Evolutionary conservation across 192 early-diverging fungal genomes (phyloP), one percentile per base, ranked within the genome.

Genomic region (Gigaspora rosea): DNA sequence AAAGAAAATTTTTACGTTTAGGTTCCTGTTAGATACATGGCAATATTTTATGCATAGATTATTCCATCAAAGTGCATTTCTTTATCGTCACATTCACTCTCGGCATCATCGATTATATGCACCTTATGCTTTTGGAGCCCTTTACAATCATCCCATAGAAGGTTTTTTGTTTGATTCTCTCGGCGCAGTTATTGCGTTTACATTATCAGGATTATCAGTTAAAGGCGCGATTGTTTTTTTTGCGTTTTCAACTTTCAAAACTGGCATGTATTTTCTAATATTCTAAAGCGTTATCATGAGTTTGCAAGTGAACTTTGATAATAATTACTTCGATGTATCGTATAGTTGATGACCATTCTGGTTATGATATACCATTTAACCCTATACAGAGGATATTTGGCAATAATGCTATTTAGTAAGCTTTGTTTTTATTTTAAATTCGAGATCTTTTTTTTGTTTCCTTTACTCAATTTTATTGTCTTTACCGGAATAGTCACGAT

Each of bases 121-220:
- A 22, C 90, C 91, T 35, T 94, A 90, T 82, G 91, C 93, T 10
- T 94, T 89, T 85, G 93, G 92, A 18, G 93, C 93, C 20, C 83
- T 94, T 41, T 94, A 94, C 82, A 94, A 94, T 81, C 93, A 94
- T 78, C 93, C 93, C 0, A 66, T 94, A 41, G 93, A 94, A 80
- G 92, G 91, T 4, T 89, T 94, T 73, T 54, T 94, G 62, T 82
- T 94, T 84, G 93, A 94, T 81, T 86, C 86, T 49, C 78, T 92
- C 33, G 93, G 93, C 62, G 85, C 90, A 50, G 85, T 82, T 1
- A 54, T 94, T 12, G 86, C 93, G 15, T 86, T 88, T 52, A 79
- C 90, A 49, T 35, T 93, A 59, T 83, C 88, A 59, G 84, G 91
- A 52, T 89, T 94, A 89, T 85, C 90, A 70, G 91, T 90, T 41